A percentile compares a stretch with the other conserved stretches of the same genome.
Evolutionary conservation across 345 rosid genomes (phyloP).

Genomic region (Brassica carinata): DNA sequence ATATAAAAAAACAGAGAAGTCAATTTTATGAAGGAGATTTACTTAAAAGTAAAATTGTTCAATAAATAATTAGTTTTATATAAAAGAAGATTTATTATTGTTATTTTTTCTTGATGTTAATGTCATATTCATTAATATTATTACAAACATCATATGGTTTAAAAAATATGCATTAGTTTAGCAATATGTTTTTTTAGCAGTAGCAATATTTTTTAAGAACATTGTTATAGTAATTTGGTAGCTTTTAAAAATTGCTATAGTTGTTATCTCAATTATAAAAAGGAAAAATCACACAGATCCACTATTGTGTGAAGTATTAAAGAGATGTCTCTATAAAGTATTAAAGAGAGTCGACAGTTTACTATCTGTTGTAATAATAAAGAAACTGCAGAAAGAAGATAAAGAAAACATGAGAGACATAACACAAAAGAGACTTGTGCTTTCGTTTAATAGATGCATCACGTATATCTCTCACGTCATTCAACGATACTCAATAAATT

Average conservation of each 20-base stretch:
- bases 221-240: background rate
- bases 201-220: background rate
- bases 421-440: constrained; percentile 32
- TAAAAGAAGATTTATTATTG: background rate
- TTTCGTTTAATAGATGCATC: constrained; percentile 27
- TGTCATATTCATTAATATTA: background rate
- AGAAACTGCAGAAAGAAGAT: constrained; percentile 15
- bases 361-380: background rate
- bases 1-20: background rate
- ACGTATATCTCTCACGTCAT: constrained; percentile 34
- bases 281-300: background rate
- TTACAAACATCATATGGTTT: background rate
- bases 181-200: too few relatives aligned
- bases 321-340: background rate
- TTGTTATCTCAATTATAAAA: background rate
- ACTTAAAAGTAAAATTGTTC: background rate
- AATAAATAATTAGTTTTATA: background rate
- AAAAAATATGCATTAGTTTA: background rate
- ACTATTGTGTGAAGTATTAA: constrained; percentile 1
- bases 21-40: background rate
- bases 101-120: background rate
- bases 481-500: constrained; percentile 15
- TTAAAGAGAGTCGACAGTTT: constrained; percentile 17
- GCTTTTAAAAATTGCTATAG: background rate
- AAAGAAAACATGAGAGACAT: constrained; percentile 6